phyloP scores from a whole-genome alignment of 139 green algal species.

The Dunaliella primolecta region DNA sequence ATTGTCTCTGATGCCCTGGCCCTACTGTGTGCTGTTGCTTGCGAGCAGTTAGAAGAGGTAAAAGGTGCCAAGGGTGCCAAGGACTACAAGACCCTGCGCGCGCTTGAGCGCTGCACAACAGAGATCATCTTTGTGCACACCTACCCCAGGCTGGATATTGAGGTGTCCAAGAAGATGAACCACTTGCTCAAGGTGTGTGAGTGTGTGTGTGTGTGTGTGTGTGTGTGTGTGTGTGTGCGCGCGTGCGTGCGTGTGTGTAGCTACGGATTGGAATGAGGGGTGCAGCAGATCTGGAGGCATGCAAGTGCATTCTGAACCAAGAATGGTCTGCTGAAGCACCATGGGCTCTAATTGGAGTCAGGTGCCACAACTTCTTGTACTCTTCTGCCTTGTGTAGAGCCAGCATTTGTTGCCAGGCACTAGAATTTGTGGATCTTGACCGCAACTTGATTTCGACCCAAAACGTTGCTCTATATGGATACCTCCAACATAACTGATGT shows the following conservation, averaged over 20 bases:
- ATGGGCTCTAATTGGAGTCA: too few species aligned
- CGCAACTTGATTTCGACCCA: too few species aligned
- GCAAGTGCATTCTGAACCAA: too few species aligned
- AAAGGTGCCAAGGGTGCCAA: neutral
- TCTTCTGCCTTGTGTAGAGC: neutral
- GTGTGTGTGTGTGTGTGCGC: neutral
- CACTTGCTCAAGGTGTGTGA: slow-evolving; percentile 91
- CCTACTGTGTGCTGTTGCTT: too few species aligned
- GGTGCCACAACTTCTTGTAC: neutral
- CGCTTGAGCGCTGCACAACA: slow-evolving; percentile 21
- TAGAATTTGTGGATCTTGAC: too few species aligned
- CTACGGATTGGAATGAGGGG: too few species aligned
- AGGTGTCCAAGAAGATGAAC: slow-evolving; percentile 99
- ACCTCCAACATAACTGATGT: too few species aligned
- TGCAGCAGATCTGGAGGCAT: too few species aligned
- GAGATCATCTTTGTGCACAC: slow-evolving; percentile 77
- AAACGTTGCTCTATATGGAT: too few species aligned
- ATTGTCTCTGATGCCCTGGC: too few species aligned
- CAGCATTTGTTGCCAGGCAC: too few species aligned
- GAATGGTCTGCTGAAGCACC: too few species aligned
- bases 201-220: neutral
- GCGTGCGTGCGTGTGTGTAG: neutral
- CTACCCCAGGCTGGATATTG: slow-evolving; percentile 95
- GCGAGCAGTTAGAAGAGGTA: neutral
- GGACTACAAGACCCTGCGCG: neutral